Evolutionary conservation across 2,329 filamentous ascomycete species (phyloP).

Genomic region (Aspergillus amoenus): DNA sequence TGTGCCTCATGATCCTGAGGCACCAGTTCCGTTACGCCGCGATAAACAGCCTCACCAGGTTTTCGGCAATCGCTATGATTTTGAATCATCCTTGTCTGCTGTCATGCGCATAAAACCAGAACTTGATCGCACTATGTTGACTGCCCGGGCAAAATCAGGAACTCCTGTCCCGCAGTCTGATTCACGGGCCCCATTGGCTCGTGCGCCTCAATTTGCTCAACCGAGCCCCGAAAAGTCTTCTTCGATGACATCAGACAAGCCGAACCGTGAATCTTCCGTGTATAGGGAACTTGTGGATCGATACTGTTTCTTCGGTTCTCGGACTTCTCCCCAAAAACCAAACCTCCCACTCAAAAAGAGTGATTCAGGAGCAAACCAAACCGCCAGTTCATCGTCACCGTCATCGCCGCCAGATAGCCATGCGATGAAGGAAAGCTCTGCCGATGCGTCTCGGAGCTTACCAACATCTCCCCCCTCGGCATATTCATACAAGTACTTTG

Average conservation of each 20-base stretch:
- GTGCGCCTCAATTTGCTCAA: constrained; percentile 12
- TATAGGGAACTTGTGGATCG: constrained; percentile 98
- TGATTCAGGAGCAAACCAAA: constrained; percentile 1
- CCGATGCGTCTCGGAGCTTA: constrained; percentile 20
- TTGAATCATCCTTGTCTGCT: constrained; percentile 83
- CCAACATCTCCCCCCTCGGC: constrained; percentile 34
- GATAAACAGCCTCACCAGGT: constrained; percentile 61
- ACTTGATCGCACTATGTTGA: constrained; percentile 62
- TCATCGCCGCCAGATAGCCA: constrained; percentile 24
- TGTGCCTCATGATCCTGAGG: constrained; percentile 65
- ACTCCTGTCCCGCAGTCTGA: constrained; percentile 23
- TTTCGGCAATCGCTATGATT: constrained; percentile 94
- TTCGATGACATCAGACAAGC: constrained; percentile 60
- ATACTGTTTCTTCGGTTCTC: constrained; percentile 81
- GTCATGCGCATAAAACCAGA: constrained; percentile 68
- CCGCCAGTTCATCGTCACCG: constrained; percentile 17
- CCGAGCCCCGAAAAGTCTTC: constrained; percentile 46
- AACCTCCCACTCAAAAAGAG: neutral
- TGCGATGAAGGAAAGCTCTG: constrained; percentile 1
- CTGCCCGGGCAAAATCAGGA: constrained; percentile 56
- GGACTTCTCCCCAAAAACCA: constrained; percentile 34
- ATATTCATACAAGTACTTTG: constrained; percentile 44
- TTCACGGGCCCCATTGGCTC: neutral
- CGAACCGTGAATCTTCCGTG: constrained; percentile 77
- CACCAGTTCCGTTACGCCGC: constrained; percentile 52